Percentiles rank a stretch among this genome's conserved stretches.
These are phyloP conservation scores for Erysimum cheiri DNA, from an alignment of 441 rosid species.

Conservation along the genomic window DNA sequence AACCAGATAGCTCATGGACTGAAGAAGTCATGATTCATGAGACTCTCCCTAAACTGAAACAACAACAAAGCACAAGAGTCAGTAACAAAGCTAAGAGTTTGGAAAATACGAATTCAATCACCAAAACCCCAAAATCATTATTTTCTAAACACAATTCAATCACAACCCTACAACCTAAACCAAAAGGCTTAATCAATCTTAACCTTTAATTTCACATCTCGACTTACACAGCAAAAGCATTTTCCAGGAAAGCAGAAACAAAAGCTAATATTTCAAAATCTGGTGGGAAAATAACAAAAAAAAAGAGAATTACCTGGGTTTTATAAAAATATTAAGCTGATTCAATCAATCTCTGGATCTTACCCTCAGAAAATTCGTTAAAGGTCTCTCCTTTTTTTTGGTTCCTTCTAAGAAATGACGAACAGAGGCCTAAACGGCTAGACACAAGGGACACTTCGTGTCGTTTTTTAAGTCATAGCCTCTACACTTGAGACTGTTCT, in stretches of 20 bases:
- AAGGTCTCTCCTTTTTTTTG: constrained; percentile 27
- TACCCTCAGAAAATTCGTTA: constrained; percentile 37
- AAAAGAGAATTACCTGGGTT: constrained; percentile 23
- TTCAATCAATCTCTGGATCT: constrained; percentile 44
- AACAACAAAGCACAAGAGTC: constrained; percentile 25
- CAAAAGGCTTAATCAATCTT: background rate
- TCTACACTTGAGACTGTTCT: constrained; percentile 3
- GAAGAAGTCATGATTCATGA: constrained; percentile 46
- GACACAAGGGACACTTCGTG: constrained; percentile 2
- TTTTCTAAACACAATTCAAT: background rate
- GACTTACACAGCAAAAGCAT: constrained; percentile 32
- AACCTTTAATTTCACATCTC: constrained; percentile 11
- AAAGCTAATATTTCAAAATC: constrained; percentile 20
- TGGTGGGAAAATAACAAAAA: constrained; percentile 13
- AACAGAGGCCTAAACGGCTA: constrained; percentile 34
- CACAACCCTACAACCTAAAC: constrained; percentile 7
- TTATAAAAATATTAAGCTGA: constrained; percentile 28
- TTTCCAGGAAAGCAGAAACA: constrained; percentile 19
- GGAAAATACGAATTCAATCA: background rate
- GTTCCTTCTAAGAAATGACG: no score
- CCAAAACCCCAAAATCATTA: background rate
- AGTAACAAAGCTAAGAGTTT: constrained; percentile 20
- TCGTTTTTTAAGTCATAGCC: background rate
- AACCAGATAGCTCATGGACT: constrained; percentile 46
- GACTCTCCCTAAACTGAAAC: constrained; percentile 32